These are phyloP conservation scores for Mucor saturninus DNA, from an alignment of 371 early-diverging fungal genomes.

Conservation along the genomic window DNA sequence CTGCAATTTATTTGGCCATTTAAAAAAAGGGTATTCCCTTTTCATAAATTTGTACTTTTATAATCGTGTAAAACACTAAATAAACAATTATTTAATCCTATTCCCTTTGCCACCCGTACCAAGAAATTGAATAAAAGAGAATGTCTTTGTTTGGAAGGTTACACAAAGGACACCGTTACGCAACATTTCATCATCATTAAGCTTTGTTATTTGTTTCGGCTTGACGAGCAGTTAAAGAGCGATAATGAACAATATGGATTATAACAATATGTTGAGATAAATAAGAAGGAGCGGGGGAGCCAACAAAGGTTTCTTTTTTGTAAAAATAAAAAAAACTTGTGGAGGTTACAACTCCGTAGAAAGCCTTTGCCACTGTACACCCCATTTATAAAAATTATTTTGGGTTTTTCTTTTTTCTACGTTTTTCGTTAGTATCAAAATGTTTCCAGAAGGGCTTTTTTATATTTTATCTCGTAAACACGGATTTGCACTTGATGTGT, in stretches of 20 bases:
- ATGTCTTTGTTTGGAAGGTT: neutral
- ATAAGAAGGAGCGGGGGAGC: neutral
- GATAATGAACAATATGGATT: too few relatives aligned
- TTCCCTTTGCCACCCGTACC: too few relatives aligned
- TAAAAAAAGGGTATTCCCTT: neutral
- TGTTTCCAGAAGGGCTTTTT: constrained; percentile 50
- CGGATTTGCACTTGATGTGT: constrained; percentile 54
- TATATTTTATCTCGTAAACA: constrained; percentile 54
- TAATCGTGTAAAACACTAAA: neutral
- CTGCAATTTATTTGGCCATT: neutral
- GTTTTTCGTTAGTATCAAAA: constrained; percentile 10
- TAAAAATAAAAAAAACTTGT: neutral
- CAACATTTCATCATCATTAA: neutral
- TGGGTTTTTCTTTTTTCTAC: constrained; percentile 6
- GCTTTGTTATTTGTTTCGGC: too few relatives aligned
- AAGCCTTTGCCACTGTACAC: neutral
- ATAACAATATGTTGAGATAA: too few relatives aligned
- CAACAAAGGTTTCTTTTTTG: neutral
- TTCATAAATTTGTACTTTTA: neutral
- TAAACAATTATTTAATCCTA: too few relatives aligned
- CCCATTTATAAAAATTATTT: neutral
- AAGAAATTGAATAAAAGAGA: too few relatives aligned
- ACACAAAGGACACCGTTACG: neutral
- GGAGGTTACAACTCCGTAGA: neutral
- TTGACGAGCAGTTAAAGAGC: neutral